A percentile compares a stretch with the other conserved stretches of the same genome.
Conservation (phyloP, 352 stramenopile genomes). For the Phytopythium sindhum region DNA sequence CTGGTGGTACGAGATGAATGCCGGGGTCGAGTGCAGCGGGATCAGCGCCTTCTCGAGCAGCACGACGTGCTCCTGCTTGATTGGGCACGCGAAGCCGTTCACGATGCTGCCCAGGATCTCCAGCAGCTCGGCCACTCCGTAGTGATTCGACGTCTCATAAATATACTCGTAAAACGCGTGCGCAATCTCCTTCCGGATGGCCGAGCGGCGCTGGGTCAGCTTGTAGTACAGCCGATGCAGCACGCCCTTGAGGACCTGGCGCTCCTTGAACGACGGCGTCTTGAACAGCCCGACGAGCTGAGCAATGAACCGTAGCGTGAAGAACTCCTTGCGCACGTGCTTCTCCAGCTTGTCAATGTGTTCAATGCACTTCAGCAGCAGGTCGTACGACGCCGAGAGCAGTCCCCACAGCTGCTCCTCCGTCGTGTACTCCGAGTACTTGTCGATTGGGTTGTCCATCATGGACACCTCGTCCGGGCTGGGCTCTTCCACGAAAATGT, state of each 20-base stretch:
- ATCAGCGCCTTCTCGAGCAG: slow-evolving; percentile 83
- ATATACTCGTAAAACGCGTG: slow-evolving; percentile 91
- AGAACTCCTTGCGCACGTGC: slow-evolving; percentile 84
- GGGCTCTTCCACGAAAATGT: slow-evolving; percentile 84
- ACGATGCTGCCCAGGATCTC: slow-evolving; percentile 88
- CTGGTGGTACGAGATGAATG: slow-evolving; percentile 87
- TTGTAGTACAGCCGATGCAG: slow-evolving; percentile 90
- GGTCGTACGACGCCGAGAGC: slow-evolving; percentile 75
- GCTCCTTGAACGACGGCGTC: slow-evolving; percentile 84
- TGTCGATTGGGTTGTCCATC: slow-evolving; percentile 74
- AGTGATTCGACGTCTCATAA: slow-evolving; percentile 90
- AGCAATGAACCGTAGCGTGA: slow-evolving; percentile 72
- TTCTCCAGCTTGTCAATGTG: slow-evolving; percentile 89
- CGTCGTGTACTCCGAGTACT: slow-evolving; percentile 80
- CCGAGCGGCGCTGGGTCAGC: slow-evolving; percentile 82
- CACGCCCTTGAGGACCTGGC: slow-evolving; percentile 83
- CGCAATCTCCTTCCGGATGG: slow-evolving; percentile 86
- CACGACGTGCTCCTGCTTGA: slow-evolving; percentile 88
- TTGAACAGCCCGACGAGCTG: slow-evolving; percentile 85
- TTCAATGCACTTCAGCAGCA: slow-evolving; percentile 83
- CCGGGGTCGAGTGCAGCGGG: slow-evolving; percentile 79
- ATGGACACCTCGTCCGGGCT: slow-evolving; percentile 50
- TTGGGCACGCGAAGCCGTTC: slow-evolving; percentile 86
- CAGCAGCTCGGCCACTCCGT: slow-evolving; percentile 83
- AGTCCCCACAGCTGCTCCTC: slow-evolving; percentile 83